Evolutionary conservation across 345 rosid genomes (phyloP).

Genomic region (Pugionium cornutum): DNA sequence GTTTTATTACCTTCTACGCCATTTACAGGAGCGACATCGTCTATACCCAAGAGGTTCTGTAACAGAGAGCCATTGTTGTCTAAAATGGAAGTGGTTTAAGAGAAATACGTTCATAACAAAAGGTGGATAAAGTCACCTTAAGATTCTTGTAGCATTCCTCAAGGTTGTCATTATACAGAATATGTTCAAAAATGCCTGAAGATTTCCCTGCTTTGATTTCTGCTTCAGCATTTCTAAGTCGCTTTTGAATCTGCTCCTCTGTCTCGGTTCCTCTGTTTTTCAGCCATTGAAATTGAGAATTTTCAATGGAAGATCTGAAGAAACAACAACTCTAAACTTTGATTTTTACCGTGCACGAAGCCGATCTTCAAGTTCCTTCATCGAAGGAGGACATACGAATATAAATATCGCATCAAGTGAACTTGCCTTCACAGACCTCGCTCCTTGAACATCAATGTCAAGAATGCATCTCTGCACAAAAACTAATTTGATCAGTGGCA

Average conservation of each 20-base stretch:
- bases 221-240: constrained; percentile 69
- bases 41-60: constrained; percentile 70
- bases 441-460: constrained; percentile 99
- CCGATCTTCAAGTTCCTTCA: constrained; percentile 77
- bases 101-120: constrained; percentile 11
- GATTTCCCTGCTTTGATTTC: constrained; percentile 80
- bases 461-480: constrained; percentile 79
- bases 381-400: constrained; percentile 86
- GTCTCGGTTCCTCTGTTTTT: constrained; percentile 79
- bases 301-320: constrained; percentile 9
- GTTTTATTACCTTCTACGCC: constrained; percentile 54
- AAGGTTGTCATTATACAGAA: constrained; percentile 67
- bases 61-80: constrained; percentile 25
- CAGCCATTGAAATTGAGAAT: constrained; percentile 4
- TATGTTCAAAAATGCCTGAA: constrained; percentile 67
- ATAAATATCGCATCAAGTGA: constrained; percentile 78
- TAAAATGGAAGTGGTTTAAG: background rate
- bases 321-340: constrained; percentile 21
- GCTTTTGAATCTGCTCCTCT: constrained; percentile 79
- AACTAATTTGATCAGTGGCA: background rate
- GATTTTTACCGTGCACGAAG: constrained; percentile 76
- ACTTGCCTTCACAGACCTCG: constrained; percentile 70
- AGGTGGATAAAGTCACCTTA: constrained; percentile 55
- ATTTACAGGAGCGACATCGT: constrained; percentile 45
- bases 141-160: constrained; percentile 74